Evolutionary conservation across 805 yeast genomes (phyloP).

Genomic region (Cyberlindnera mycetangii): DNA sequence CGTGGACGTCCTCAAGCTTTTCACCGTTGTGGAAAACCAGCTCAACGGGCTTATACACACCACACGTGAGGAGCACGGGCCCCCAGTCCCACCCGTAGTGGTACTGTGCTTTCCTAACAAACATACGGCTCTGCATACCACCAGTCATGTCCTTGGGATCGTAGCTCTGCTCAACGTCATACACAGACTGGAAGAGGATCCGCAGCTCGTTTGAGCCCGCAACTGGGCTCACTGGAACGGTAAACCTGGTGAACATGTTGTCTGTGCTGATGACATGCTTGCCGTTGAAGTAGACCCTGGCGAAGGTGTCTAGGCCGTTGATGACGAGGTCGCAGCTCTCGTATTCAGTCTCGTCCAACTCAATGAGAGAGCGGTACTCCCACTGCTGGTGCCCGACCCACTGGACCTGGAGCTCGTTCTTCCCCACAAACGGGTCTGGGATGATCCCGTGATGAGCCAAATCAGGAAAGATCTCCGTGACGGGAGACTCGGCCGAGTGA

Average conservation of each 20-base stretch:
- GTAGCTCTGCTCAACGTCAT: slow-evolving; percentile 31
- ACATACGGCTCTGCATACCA: slow-evolving; percentile 37
- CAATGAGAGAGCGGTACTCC: slow-evolving; percentile 39
- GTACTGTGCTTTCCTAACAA: slow-evolving; percentile 50
- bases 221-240: slow-evolving; percentile 27
- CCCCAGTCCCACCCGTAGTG: slow-evolving; percentile 64
- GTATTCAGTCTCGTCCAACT: slow-evolving; percentile 28
- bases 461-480: slow-evolving; percentile 41
- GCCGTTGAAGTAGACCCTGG: slow-evolving; percentile 35
- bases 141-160: slow-evolving; percentile 29
- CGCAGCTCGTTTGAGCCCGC: slow-evolving; percentile 31
- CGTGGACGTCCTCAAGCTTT: slow-evolving; percentile 8
- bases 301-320: slow-evolving; percentile 19
- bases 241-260: slow-evolving; percentile 42
- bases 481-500: slow-evolving; percentile 8
- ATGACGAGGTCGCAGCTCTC: slow-evolving; percentile 27
- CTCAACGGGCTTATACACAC: slow-evolving; percentile 18
- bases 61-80: slow-evolving; percentile 25
- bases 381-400: slow-evolving; percentile 51
- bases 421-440: slow-evolving; percentile 44
- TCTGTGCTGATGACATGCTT: slow-evolving; percentile 33
- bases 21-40: slow-evolving; percentile 6
- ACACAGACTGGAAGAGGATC: slow-evolving; percentile 39
- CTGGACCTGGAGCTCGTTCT: slow-evolving; percentile 42
- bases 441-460: slow-evolving; percentile 36